Base-by-base conservation (phyloP, 495 filamentous ascomycete genomes). In the Aspergillus hancockii region DNA sequence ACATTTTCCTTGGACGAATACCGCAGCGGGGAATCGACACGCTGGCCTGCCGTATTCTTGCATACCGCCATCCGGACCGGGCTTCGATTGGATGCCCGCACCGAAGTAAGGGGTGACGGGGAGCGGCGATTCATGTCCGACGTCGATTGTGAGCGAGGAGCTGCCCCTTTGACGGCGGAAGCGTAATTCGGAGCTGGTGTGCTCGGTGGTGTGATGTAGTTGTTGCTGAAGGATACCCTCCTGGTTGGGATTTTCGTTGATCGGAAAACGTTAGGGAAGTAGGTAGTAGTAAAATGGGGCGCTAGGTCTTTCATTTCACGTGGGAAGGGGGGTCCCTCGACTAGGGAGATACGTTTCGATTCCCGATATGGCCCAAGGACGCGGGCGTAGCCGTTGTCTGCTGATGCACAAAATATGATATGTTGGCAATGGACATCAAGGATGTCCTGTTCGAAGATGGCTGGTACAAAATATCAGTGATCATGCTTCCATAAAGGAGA, bases 331-430 rank as follows among this genome's bases (percentile, higher is more conserved):
- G 68, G 61, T 1, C 66, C 70, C 50, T 73, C 57, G 19, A 71
- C 62, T 16, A 73, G 54, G 2, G 63, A 65, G 18, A 73, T 68
- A 13, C 50, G 60, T n/a, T 63, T 56, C 12, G 43, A 58, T 31
- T 50, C 63, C 14, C 60, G 60, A 32, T 69, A 60, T 8, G 60
- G 61, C 18, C 63, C 63, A 16, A 73, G 53, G 31, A 73, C 23
- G 23, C 62, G 64, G 16, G 70, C 68, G 57, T 73, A 73, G 14
- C 70, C 64, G 38, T 69, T 71, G 52, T 73, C 70, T 10, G 63
- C 61, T 14, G 70, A 71, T 18, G 64, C 66, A 52, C 68, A 68
- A 52, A 73, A 69, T 18, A 71, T 50, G 32, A 71, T 62, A 13
- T 60, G 66, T 31, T 57, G 59, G 47, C 66, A 71, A 54, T 73